Evolutionary conservation across 306 rosid species (phyloP), one percentile per base, ranked within the genome.

Genomic region (Medicago ruthenica): DNA sequence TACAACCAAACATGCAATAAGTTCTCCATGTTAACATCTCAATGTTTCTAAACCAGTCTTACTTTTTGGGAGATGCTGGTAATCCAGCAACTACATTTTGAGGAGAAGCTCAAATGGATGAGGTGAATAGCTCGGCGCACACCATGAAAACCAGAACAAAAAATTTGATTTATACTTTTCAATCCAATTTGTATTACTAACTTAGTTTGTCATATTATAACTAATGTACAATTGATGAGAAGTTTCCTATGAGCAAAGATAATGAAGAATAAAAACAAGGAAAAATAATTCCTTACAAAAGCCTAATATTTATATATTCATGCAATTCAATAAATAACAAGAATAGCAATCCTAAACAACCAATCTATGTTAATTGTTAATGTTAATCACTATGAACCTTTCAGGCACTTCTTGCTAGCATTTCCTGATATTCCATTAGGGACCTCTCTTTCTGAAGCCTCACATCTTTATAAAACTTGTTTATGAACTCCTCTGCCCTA

Each of bases 181-280:
- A 63, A 53, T 63, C 17, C 60, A 40, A 16, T 64, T 54, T 81
- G 11, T 81, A 62, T 72, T 17, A 59, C 31, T 27, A 27, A 51
- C 81, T 51, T 36, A 1, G 63, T 12, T 16, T 14, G 44, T 50
- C 47, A 36, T 6, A 76, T 40, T 70, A 41, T 22, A 24, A 59
- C 34, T 9, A 31, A 72, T 59, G 67, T 57, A 62, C 68, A 51
- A 45, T 75, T 62, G 65, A 75, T 13, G 7, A 48, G 4, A 62
- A 40, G 4, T 21, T 55, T 50, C 14, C 8, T 55, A 7, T 11
- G 10, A 44, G 17, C 20, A 10, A 53, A 39, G 34, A 16, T 39
- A 55, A 81, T 20, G 76, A 71, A 81, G 24, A 34, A 71, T n/a
- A 44, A 54, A 64, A 70, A 80, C 22, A 9, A n/a, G 62, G 45